These are phyloP conservation scores for Umbelopsis ramanniana DNA, from an alignment of 192 early-diverging fungal species.

Conservation along the genomic window DNA sequence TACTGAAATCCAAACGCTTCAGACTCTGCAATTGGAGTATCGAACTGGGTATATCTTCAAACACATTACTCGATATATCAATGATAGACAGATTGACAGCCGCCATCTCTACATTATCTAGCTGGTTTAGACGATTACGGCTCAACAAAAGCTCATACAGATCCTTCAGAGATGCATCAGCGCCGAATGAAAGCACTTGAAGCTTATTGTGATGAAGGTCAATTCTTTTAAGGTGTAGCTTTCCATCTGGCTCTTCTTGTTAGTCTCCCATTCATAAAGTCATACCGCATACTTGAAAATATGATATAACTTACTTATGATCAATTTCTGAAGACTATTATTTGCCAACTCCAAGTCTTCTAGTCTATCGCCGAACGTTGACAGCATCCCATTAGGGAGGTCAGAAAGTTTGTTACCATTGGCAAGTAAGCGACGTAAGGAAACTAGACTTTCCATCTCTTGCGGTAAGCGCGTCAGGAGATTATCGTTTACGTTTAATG, in stretches of 20 bases:
- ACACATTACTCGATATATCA: constrained; percentile 50
- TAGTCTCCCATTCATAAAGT: not conserved
- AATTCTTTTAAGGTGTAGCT: constrained; percentile 16
- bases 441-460: constrained; percentile 17
- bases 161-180: constrained; percentile 32
- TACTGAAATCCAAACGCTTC: constrained; percentile 54
- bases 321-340: not conserved
- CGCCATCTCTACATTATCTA: constrained; percentile 35
- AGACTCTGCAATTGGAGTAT: constrained; percentile 40
- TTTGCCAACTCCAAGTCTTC: constrained; percentile 24
- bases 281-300: not conserved
- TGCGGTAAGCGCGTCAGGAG: not conserved
- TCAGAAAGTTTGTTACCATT: constrained; percentile 27
- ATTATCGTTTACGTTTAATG: constrained; percentile 27
- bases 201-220: constrained; percentile 43
- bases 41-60: constrained; percentile 44
- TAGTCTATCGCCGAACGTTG: not conserved
- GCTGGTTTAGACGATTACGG: constrained; percentile 40
- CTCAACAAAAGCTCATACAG: constrained; percentile 51
- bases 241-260: not conserved
- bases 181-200: constrained; percentile 21
- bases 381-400: constrained; percentile 44
- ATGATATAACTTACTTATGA: not conserved
- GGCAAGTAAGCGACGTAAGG: constrained; percentile 17
- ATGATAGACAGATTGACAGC: constrained; percentile 44